Percentiles rank a stretch among this genome's conserved stretches.
Conservation (phyloP, 1,284 basidiomycete species). For the Cutaneotrichosporon mucoides region DNA sequence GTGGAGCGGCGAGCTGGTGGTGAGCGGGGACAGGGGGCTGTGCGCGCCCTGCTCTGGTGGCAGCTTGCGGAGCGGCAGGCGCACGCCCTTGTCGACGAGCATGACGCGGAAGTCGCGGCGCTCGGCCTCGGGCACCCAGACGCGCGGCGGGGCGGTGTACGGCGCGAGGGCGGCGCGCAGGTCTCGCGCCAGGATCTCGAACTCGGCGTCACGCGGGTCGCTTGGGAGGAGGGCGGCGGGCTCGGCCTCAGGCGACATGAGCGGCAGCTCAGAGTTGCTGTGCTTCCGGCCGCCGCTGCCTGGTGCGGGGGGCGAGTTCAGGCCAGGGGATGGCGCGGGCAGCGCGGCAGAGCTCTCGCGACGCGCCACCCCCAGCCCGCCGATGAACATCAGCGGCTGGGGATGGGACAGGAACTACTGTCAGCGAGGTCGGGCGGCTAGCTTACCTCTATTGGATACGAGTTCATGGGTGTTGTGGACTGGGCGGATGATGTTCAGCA, state of each 20-base stretch:
- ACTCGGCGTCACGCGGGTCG: slow-evolving; percentile 32
- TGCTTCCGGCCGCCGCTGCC: background rate
- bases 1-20: slow-evolving; percentile 77
- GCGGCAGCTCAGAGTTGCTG: background rate
- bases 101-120: slow-evolving; percentile 69
- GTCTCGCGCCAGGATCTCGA: slow-evolving; percentile 58
- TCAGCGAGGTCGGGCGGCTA: slow-evolving; percentile 4
- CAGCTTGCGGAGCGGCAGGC: slow-evolving; percentile 82
- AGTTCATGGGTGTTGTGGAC: slow-evolving; percentile 63
- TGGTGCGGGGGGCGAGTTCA: too few species aligned
- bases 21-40: slow-evolving; percentile 86
- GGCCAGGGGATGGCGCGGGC: too few species aligned
- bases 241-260: slow-evolving; percentile 4
- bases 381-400: slow-evolving; percentile 87
- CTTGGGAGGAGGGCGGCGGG: background rate
- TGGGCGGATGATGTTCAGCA: background rate
- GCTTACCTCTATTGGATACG: slow-evolving; percentile 72
- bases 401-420: slow-evolving; percentile 65
- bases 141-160: slow-evolving; percentile 53
- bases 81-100: slow-evolving; percentile 73
- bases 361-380: slow-evolving; percentile 58
- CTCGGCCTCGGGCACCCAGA: slow-evolving; percentile 44
- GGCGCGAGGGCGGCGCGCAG: slow-evolving; percentile 59
- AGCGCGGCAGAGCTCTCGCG: too few species aligned
- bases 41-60: slow-evolving; percentile 50